Percentiles rank a stretch among this genome's conserved stretches.
These are phyloP conservation scores for Samsoniella hepiali DNA, from an alignment of 2,329 filamentous ascomycete genomes.

Conservation along the genomic window DNA sequence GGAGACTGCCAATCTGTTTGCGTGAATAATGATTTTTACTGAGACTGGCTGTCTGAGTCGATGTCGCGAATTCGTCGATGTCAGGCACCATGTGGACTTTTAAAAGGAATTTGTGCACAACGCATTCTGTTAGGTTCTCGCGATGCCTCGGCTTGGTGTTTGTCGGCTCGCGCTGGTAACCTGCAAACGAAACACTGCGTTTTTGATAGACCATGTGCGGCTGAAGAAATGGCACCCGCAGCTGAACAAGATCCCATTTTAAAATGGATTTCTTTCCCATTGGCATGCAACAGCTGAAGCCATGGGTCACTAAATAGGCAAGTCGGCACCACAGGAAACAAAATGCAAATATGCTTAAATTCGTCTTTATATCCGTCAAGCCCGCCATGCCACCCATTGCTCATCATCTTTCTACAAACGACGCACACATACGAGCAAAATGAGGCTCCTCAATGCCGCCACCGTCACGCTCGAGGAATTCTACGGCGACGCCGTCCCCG, in stretches of 20 bases:
- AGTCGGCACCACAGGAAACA: neutral
- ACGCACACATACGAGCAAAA: neutral
- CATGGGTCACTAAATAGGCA: conserved; percentile 5
- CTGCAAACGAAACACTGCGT: too few relatives aligned
- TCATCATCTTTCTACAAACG: neutral
- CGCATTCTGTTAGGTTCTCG: too few relatives aligned
- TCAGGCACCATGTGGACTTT: too few relatives aligned
- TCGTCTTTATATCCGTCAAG: neutral
- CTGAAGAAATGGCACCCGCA: neutral
- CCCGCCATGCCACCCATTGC: neutral
- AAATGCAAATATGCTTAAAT: neutral
- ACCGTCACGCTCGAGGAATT: neutral
- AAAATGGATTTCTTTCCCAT: neutral
- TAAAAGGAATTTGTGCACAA: too few relatives aligned
- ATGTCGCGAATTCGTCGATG: too few relatives aligned
- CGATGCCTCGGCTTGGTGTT: too few relatives aligned
- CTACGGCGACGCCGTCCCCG: conserved; percentile 17
- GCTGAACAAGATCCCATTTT: conserved; percentile 3
- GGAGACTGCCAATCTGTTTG: too few relatives aligned
- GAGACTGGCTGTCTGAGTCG: too few relatives aligned
- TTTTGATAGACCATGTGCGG: neutral
- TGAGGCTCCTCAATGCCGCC: conserved; percentile 4
- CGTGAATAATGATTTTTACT: too few relatives aligned
- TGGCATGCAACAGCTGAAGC: neutral
- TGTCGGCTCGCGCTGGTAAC: too few relatives aligned